A percentile compares a stretch with the other conserved stretches of the same genome.
phyloP scores from a whole-genome alignment of 2,329 filamentous ascomycete species.

The Septoria linicola region DNA sequence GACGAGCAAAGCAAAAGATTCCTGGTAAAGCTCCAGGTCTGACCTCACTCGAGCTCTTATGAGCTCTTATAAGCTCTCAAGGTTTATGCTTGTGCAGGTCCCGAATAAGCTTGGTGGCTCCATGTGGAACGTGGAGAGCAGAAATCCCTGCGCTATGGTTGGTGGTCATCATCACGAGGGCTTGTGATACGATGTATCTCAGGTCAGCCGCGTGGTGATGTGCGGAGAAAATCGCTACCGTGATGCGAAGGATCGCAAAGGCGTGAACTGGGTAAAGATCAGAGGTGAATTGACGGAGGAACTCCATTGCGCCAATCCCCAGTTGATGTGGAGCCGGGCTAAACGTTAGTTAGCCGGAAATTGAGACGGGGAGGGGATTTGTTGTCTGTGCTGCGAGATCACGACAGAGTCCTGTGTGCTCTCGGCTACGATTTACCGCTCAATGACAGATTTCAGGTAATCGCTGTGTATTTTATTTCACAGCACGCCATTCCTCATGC shows the following conservation, averaged over 20 bases:
- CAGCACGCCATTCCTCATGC: too few relatives aligned
- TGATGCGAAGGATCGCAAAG: constrained; percentile 6
- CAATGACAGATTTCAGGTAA: too few relatives aligned
- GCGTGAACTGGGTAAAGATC: constrained; percentile 19
- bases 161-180: neutral
- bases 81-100: constrained; percentile 21
- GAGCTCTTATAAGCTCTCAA: constrained; percentile 19
- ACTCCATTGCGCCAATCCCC: constrained; percentile 22
- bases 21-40: neutral
- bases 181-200: neutral
- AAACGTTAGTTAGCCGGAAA: constrained; percentile 1
- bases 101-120: constrained; percentile 9
- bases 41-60: constrained; percentile 8
- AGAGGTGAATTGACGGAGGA: constrained; percentile 16
- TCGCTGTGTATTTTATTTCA: too few relatives aligned
- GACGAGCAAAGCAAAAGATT: neutral
- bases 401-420: too few relatives aligned
- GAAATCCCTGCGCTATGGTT: constrained; percentile 5
- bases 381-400: too few relatives aligned
- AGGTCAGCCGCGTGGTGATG: constrained; percentile 4
- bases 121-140: constrained; percentile 9
- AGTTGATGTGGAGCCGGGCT: constrained; percentile 9
- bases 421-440: too few relatives aligned
- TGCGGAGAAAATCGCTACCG: constrained; percentile 13
- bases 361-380: neutral